A percentile compares a stretch with the other conserved stretches of the same genome.
Conservation (phyloP, 495 filamentous ascomycete genomes). For the Neurospora sp. region DNA sequence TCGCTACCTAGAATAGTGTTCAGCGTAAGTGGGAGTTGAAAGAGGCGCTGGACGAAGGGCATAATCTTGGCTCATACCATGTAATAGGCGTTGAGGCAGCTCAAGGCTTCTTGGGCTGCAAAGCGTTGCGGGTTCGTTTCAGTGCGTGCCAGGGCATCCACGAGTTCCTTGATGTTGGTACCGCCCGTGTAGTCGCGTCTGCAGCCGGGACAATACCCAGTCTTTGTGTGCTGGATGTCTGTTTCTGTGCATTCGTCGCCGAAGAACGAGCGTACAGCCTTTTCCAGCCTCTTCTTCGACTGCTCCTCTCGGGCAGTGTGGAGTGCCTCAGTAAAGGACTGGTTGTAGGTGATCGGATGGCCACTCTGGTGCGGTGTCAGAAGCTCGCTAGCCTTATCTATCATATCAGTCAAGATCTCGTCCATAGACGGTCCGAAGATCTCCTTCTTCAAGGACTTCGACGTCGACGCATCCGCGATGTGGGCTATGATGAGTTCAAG, state of each 20-base stretch:
- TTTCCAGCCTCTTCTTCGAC: conserved; percentile 8
- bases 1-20: conserved; percentile 39
- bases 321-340: conserved; percentile 40
- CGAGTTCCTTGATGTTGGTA: conserved; percentile 18
- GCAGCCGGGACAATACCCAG: no score
- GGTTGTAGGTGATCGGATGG: conserved; percentile 50
- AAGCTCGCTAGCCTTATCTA: conserved; percentile 24
- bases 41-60: neutral
- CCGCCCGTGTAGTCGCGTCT: no score
- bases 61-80: conserved; percentile 20
- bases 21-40: conserved; percentile 4
- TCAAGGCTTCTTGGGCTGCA: conserved; percentile 36
- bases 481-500: conserved; percentile 18
- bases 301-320: conserved; percentile 28
- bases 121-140: conserved; percentile 31
- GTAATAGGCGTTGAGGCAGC: conserved; percentile 44
- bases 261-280: conserved; percentile 13
- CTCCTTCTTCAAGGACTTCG: conserved; percentile 17
- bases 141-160: conserved; percentile 12
- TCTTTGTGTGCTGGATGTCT: neutral
- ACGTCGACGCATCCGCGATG: conserved; percentile 22
- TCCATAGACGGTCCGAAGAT: conserved; percentile 24
- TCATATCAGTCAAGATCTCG: conserved; percentile 9
- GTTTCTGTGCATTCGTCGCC: neutral
- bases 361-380: conserved; percentile 23